Base-by-base conservation (phyloP, 1,284 basidiomycete species). In the Boletus coffeatus region DNA sequence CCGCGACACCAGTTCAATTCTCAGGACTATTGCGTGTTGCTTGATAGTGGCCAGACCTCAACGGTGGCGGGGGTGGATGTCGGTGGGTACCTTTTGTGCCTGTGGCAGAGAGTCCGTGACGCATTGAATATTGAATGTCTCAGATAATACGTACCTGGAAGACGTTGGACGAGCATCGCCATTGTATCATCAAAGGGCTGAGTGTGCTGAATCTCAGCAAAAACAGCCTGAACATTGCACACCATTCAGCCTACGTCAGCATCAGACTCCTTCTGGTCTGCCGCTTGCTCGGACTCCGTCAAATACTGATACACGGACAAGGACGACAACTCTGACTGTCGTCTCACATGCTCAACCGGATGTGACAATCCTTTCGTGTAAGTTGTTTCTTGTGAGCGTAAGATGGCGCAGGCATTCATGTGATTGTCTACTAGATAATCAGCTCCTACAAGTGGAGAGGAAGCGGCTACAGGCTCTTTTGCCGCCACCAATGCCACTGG, bases 131-230 rank as follows among this genome's bases (percentile, higher is more conserved):
- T 32, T 13, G 18, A 14, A 41, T 4, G 11, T 56, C 29, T 36
- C 53, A 71, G 71, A 65, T 37, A 39, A 18, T 14, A 21, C n/a
- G 14, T 39, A 37, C 39, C 34, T 11, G 43, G 39, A 60, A 57
- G 58, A 60, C 16, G 46, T 57, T 5, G 57, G 57, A 13, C 37
- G 41, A 21, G 43, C 5, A 25, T 25, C 46, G 18, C 10, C 11
- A 48, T 21, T 34, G 16, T 43, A 59, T 52, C n/a, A 48, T 55
- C 53, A 64, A 37, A 50, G 9, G 43, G 9, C 57, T 37, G 18
- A 60, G 21, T 36, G n/a, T 34, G 11, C 25, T n/a, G 56, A 14
- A 10, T 46, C 48, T 43, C 57, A 37, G 46, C 64, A 56, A 18
- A 32, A 55, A 52, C 61, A 43, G 58, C 11, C 36, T 37, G 53